Percentiles rank a stretch among this genome's conserved stretches.
These are phyloP conservation scores for Aschersonia sp. DNA, from an alignment of 2,329 filamentous ascomycete genomes.

Conservation along the genomic window DNA sequence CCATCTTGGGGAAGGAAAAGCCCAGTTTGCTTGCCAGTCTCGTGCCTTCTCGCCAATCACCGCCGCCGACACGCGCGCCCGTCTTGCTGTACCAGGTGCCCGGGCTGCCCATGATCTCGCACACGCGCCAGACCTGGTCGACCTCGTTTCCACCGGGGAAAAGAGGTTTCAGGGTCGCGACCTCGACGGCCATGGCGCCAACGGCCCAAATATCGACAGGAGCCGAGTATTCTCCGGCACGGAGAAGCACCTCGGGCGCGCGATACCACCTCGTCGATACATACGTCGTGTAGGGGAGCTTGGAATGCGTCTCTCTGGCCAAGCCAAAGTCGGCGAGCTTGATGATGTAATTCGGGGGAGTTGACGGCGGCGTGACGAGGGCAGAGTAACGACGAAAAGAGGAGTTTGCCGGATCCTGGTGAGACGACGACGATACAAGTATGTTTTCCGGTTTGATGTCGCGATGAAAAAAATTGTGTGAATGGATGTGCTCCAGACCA, in stretches of 20 bases:
- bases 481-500: conserved; percentile 92
- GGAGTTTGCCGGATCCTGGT: conserved; percentile 65
- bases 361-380: conserved; percentile 86
- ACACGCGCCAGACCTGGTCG: conserved; percentile 96
- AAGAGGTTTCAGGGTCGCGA: conserved; percentile 88
- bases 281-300: conserved; percentile 93
- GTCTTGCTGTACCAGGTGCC: conserved; percentile 96
- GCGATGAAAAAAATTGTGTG: conserved; percentile 94
- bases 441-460: conserved; percentile 99
- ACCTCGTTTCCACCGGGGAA: conserved; percentile 98
- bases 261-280: conserved; percentile 98
- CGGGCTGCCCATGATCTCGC: conserved; percentile 98
- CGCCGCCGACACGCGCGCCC: conserved; percentile 74
- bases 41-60: conserved; percentile 94
- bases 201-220: conserved; percentile 98
- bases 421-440: conserved; percentile 80
- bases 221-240: conserved; percentile 92
- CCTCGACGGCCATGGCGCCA: conserved; percentile 95
- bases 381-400: conserved; percentile 80
- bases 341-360: conserved; percentile 84
- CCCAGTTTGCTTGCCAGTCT: conserved; percentile 88
- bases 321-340: conserved; percentile 98
- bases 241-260: conserved; percentile 83
- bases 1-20: conserved; percentile 99
- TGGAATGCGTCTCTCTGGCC: conserved; percentile 93